Base-by-base conservation (phyloP, 1,284 basidiomycete genomes). In the Peniophora sp. region DNA sequence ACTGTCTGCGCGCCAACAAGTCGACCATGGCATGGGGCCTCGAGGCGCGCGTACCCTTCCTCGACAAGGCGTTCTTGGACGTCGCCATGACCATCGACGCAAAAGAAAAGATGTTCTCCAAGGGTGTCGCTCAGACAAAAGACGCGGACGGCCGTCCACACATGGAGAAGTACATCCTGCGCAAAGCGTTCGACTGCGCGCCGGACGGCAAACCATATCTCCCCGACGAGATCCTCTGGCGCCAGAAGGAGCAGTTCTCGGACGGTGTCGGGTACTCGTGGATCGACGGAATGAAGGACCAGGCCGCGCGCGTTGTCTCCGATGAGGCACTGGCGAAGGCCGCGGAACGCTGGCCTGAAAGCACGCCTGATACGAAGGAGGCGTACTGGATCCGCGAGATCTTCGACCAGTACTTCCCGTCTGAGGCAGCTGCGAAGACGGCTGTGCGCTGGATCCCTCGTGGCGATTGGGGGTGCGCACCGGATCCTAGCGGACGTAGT, bases 1-100 rank as follows among this genome's bases (percentile, higher is more conserved):
- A 99, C 68, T 99, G 97, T 69, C 78, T 99, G 55, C 85, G 97
- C 54, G 97, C 97, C 55, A 99, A 99, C 84, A 99, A 99, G 66
- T 95, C 92, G 45, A 99, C 97, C 8, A 99, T 99, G 97, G 97
- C 97, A 1, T 99, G 97, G 96, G 97, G 97, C 57, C 82, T 99
- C 49, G 97, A 99, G 70, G 95, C 96, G 3, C 92, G 97, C 52
- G 97, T 99, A 1, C 97, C 97, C 14, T 99, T 99, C 85, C 82
- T 99, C 51, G 97, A 99, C 78, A 97, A 95, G 73, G 72, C 81
- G 32, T 99, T 99, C 81, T 77, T 99, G 50, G 93, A 98, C 52
- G 88, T 91, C 27, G 78, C 92, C 3, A 93, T 99, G 92, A 89
- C 89, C 73, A 72, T 95, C 57, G 86, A 96, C 62, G 79, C 97